A percentile compares a stretch with the other conserved stretches of the same genome.
These are phyloP conservation scores for Citrus medica DNA, from an alignment of 345 rosid species.

Conservation along the genomic window DNA sequence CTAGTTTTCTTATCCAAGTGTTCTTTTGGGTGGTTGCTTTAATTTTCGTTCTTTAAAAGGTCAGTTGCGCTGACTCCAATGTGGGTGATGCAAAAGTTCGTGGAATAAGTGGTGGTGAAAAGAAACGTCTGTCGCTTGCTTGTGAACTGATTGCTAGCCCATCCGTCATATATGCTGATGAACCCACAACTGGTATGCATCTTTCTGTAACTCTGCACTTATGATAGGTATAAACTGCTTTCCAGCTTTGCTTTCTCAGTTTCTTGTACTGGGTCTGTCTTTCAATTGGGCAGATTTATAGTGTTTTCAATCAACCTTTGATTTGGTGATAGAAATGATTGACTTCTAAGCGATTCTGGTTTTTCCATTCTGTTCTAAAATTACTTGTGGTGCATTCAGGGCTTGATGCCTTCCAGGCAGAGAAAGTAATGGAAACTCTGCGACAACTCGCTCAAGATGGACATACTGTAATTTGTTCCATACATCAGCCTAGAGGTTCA, in stretches of 20 bases:
- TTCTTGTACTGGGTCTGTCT: constrained; percentile 10
- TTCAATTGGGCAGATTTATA: neutral
- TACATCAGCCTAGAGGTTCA: constrained; percentile 97
- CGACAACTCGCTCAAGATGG: constrained; percentile 86
- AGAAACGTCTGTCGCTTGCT: constrained; percentile 80
- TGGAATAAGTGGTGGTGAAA: constrained; percentile 98
- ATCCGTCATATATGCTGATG: constrained; percentile 94
- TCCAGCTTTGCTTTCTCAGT: neutral
- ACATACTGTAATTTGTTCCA: constrained; percentile 95
- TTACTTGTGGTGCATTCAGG: constrained; percentile 45
- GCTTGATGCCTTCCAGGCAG: constrained; percentile 98
- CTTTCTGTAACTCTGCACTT: constrained; percentile 11
- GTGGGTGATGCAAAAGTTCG: constrained; percentile 98
- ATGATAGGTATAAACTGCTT: neutral
- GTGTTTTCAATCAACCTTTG: neutral
- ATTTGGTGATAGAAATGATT: neutral
- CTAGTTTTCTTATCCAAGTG: neutral
- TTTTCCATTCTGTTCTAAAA: neutral
- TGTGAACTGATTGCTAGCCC: constrained; percentile 99
- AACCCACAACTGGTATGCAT: constrained; percentile 86
- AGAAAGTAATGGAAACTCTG: constrained; percentile 94
- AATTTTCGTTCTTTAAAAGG: constrained; percentile 48
- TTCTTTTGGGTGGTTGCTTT: constrained; percentile 20
- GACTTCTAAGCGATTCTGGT: constrained; percentile 6
- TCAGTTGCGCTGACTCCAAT: constrained; percentile 77